phyloP scores from a whole-genome alignment of 768 basidiomycete genomes.

The Leccinellum luteum region DNA sequence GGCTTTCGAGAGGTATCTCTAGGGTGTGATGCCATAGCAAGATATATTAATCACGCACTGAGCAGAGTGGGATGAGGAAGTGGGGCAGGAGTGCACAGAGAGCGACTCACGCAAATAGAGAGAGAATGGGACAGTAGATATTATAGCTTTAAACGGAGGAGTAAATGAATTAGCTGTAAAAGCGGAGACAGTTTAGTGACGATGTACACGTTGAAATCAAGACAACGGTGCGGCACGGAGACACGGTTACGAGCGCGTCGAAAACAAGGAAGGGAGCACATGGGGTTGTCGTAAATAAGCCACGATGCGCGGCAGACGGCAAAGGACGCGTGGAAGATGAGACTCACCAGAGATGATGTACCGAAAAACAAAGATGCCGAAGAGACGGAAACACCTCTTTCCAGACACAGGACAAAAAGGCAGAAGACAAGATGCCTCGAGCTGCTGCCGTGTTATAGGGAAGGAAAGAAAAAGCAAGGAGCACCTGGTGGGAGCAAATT shows the following conservation, averaged over 20 bases:
- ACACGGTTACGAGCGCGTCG: conserved; percentile 32
- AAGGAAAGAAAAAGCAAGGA: conserved; percentile 31
- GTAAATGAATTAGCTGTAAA: conserved; percentile 37
- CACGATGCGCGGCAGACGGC: conserved; percentile 30
- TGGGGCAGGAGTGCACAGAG: conserved; percentile 3
- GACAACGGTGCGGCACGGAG: conserved; percentile 28
- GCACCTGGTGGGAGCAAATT: conserved; percentile 29
- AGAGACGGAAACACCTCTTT: conserved; percentile 14
- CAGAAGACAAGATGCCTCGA: conserved; percentile 21
- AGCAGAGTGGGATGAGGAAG: conserved; percentile 16
- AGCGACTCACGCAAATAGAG: conserved; percentile 29
- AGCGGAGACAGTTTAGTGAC: conserved; percentile 23
- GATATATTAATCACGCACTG: conserved; percentile 31
- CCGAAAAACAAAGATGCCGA: conserved; percentile 24
- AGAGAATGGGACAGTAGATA: conserved; percentile 21
- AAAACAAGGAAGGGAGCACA: conserved; percentile 18
- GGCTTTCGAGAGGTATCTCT: conserved; percentile 59
- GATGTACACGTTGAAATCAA: conserved; percentile 22
- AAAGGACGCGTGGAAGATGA: conserved; percentile 30
- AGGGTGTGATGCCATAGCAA: conserved; percentile 33
- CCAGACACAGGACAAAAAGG: conserved; percentile 21
- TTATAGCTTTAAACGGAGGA: conserved; percentile 33
- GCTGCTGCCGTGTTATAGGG: conserved; percentile 25
- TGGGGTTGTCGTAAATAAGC: conserved; percentile 31
- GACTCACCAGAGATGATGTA: conserved; percentile 35